Evolutionary conservation across 169 alveolate species (phyloP).

Genomic region (Toxoplasma gondii): DNA sequence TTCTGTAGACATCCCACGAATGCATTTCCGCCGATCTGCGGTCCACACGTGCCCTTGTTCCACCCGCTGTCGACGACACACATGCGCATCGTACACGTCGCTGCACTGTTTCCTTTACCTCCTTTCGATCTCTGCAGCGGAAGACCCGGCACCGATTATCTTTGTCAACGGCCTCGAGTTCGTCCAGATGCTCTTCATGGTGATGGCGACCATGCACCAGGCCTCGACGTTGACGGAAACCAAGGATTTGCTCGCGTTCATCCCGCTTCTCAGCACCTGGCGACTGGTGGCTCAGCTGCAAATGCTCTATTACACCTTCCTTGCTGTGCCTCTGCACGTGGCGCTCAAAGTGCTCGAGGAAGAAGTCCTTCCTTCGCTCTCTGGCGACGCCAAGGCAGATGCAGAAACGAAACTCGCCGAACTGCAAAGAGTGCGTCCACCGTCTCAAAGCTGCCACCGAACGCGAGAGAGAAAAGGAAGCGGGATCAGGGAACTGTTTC

Average conservation of each 20-base stretch:
- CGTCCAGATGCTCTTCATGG: slow-evolving; percentile 34
- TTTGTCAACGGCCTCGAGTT: slow-evolving; percentile 53
- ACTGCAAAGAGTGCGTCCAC: neutral
- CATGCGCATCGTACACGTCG: neutral
- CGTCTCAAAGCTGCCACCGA: too few relatives aligned
- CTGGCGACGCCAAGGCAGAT: neutral
- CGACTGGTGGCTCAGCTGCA: neutral
- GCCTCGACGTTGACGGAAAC: neutral
- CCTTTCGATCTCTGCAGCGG: neutral
- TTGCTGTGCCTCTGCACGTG: slow-evolving; percentile 6
- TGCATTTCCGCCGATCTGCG: too few relatives aligned
- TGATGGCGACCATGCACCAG: slow-evolving; percentile 20
- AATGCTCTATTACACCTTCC: slow-evolving; percentile 27
- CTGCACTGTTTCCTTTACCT: neutral
- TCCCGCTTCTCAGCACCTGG: slow-evolving; percentile 49
- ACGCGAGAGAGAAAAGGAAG: too few relatives aligned
- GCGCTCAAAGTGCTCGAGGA: neutral
- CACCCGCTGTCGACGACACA: too few relatives aligned
- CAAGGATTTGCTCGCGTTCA: neutral
- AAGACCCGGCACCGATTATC: slow-evolving; percentile 10
- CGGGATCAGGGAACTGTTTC: too few relatives aligned
- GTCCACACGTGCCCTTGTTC: too few relatives aligned
- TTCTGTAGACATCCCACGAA: too few relatives aligned
- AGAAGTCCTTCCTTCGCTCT: neutral
- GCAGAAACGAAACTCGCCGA: neutral